Base-by-base conservation (phyloP, 2,329 filamentous ascomycete species). In the Esteya vermicola region DNA sequence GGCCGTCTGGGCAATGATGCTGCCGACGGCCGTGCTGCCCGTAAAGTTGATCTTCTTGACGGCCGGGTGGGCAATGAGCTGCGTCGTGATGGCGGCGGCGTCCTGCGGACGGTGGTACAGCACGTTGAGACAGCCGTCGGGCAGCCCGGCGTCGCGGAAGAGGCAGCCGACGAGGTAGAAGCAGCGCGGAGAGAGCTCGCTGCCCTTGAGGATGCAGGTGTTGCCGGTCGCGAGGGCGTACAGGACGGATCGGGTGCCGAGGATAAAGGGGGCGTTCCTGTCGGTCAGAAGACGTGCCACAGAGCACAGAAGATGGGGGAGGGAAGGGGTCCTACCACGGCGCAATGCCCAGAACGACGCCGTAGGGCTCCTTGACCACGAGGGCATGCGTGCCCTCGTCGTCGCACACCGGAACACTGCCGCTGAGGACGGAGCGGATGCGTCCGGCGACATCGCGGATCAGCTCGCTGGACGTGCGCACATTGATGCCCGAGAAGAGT, bases 41-140 rank as follows among this genome's bases (percentile, higher is more conserved):
- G 85, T 93, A 58, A 93, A n/a, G 61, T 85, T 91, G 55, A 93
- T 68, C 62, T 93, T 93, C 55, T 76, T 80, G 42, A 93, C 62
- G 0, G 65, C 63, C 0, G 72, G 72, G 50, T 82, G 66, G 36
- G 73, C 69, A 47, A 93, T 82, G 23, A 91, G 57, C 2, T 73
- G 63, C 22, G 67, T 68, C 0, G 82, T 88, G 25, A 89, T 64
- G 12, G 68, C 64, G 0, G 78, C 67, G 0, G 83, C 85, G 48
- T 81, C 72, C 42, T 75, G 67, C 41, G 76, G 72, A 4, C 78
- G 71, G 26, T 68, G 61, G 19, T 78, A 80, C 27, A 93, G 61
- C 33, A 85, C 63, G 55, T 88, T 91, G 25, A 93, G 57, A 4
- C 75, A 79, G 20, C 85, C 85, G 1, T 66, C 65, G 0, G 85